These are phyloP conservation scores for Rhododendron mucronatum DNA, from an alignment of 148 eudicot genomes.

Conservation along the genomic window DNA sequence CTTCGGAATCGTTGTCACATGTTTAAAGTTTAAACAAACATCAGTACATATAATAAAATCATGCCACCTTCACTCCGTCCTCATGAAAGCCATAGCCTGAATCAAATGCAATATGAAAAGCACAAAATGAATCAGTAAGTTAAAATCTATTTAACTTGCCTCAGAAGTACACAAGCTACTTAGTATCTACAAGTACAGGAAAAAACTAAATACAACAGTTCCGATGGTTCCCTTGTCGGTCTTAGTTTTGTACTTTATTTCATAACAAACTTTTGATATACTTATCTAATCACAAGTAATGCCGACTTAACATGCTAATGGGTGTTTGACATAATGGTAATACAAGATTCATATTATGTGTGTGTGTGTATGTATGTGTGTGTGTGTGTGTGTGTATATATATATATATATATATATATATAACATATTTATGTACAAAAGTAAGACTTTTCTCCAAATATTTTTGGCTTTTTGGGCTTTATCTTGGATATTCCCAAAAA, in stretches of 20 bases:
- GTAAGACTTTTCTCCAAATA: no score
- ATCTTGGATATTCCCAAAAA: no score
- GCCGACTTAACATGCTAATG: not conserved
- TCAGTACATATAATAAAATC: not conserved
- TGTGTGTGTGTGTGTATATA: no score
- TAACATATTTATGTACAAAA: no score
- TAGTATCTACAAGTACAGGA: not conserved
- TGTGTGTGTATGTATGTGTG: no score
- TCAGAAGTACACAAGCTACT: not conserved
- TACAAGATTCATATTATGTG: no score
- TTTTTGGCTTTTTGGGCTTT: no score
- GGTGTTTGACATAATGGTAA: not conserved
- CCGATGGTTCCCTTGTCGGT: not conserved
- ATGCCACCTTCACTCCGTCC: slow-evolving; percentile 83
- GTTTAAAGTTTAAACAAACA: not conserved
- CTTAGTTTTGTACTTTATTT: not conserved
- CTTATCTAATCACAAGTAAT: not conserved
- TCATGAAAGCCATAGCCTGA: slow-evolving; percentile 96
- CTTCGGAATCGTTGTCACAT: not conserved
- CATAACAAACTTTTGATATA: not conserved
- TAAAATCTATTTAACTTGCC: not conserved
- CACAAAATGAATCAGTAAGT: not conserved
- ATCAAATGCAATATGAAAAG: slow-evolving; percentile 1
- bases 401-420: no score
- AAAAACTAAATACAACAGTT: not conserved